Evolutionary conservation across 2,329 filamentous ascomycete species (phyloP).

Genomic region (Myriangium duriaei): DNA sequence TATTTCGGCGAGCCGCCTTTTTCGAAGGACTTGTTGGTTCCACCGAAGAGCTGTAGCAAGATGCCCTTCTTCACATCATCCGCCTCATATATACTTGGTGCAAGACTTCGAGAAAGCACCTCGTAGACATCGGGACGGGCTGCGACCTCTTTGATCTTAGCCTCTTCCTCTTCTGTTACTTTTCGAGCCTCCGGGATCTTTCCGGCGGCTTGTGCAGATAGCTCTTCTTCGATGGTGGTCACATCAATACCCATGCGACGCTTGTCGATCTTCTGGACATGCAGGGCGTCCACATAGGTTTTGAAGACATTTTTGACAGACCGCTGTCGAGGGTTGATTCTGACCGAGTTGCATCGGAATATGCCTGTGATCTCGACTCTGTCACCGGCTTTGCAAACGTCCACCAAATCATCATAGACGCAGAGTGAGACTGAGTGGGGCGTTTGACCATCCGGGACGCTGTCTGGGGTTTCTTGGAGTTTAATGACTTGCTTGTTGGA

Average conservation of each 20-base stretch:
- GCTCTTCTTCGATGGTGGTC: slow-evolving; percentile 74
- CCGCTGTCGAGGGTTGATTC: slow-evolving; percentile 84
- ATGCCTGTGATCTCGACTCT: slow-evolving; percentile 91
- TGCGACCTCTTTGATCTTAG: slow-evolving; percentile 72
- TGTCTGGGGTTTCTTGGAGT: slow-evolving; percentile 92
- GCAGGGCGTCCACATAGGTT: slow-evolving; percentile 89
- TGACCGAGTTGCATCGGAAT: slow-evolving; percentile 86
- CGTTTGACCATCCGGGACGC: slow-evolving; percentile 87
- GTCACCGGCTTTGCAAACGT: slow-evolving; percentile 96
- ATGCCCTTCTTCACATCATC: slow-evolving; percentile 99
- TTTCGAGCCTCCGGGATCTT: slow-evolving; percentile 73
- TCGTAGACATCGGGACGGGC: slow-evolving; percentile 82
- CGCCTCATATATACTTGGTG: slow-evolving; percentile 93
- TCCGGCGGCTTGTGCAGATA: slow-evolving; percentile 58
- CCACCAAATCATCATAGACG: slow-evolving; percentile 91
- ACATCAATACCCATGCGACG: slow-evolving; percentile 84
- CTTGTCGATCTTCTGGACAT: slow-evolving; percentile 93
- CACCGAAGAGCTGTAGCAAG: slow-evolving; percentile 87
- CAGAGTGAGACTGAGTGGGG: slow-evolving; percentile 94
- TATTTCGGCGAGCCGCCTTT: slow-evolving; percentile 94
- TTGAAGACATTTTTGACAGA: slow-evolving; percentile 94
- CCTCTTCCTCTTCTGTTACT: slow-evolving; percentile 74
- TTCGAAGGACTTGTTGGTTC: slow-evolving; percentile 94
- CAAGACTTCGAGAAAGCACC: slow-evolving; percentile 75
- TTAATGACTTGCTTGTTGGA: slow-evolving; percentile 99